These are phyloP conservation scores for Castanea crenata DNA, from an alignment of 306 rosid genomes.

Conservation along the genomic window DNA sequence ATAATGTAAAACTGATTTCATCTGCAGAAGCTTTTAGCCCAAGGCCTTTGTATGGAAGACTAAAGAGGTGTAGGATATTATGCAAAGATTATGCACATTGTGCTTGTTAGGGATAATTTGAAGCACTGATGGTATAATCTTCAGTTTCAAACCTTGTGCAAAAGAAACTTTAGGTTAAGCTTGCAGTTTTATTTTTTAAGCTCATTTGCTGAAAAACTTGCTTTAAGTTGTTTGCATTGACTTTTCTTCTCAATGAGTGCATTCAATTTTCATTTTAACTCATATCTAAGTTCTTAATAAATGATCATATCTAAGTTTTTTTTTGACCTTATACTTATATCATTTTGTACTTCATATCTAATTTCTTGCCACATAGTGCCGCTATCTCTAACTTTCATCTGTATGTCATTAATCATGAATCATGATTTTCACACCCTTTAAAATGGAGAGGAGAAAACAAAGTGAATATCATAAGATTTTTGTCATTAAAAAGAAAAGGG, in stretches of 20 bases:
- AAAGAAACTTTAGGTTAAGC: neutral
- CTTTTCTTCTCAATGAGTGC: neutral
- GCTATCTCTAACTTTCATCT: no score
- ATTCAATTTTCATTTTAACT: neutral
- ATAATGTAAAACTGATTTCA: neutral
- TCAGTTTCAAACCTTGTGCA: neutral
- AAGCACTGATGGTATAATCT: neutral
- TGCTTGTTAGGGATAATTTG: neutral
- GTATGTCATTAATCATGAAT: no score
- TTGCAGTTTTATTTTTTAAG: neutral
- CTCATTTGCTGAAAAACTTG: neutral
- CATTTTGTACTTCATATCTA: no score
- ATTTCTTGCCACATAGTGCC: no score
- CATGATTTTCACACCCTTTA: no score
- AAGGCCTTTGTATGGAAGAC: neutral
- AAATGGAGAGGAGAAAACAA: no score
- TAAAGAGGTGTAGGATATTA: neutral
- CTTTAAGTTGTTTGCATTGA: neutral
- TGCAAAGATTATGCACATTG: neutral
- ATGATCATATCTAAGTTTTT: no score
- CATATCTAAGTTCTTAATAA: no score
- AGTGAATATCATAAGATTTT: no score
- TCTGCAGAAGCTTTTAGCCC: neutral
- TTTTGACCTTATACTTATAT: no score
- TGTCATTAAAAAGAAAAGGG: no score